These are phyloP conservation scores for Cladophialophora psammophila DNA, from an alignment of 2,329 filamentous ascomycete species.

Conservation along the genomic window DNA sequence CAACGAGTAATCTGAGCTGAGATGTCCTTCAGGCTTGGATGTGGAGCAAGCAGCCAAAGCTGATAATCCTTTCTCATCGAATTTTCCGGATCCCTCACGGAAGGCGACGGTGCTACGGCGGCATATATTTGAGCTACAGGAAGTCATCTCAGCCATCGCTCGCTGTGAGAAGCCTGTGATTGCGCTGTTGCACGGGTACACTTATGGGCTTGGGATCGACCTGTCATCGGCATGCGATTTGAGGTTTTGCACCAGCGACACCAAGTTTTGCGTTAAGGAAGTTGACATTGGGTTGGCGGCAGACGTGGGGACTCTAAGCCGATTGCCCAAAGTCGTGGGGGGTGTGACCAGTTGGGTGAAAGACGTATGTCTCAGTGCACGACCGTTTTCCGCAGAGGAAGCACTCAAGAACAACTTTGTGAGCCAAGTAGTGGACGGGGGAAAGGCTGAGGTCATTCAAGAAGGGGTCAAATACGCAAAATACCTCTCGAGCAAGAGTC, in stretches of 20 bases:
- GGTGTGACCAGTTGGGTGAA: conserved; percentile 56
- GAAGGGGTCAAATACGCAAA: conserved; percentile 69
- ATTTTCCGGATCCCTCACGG: conserved; percentile 66
- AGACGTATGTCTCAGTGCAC: conserved; percentile 55
- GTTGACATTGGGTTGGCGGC: conserved; percentile 59
- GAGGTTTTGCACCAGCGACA: conserved; percentile 48
- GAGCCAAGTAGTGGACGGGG: conserved; percentile 47
- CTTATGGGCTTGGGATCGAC: conserved; percentile 80
- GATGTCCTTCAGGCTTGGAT: conserved; percentile 72
- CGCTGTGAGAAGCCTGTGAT: conserved; percentile 93
- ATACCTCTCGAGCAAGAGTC: conserved; percentile 79
- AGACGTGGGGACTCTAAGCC: conserved; percentile 56
- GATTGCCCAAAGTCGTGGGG: conserved; percentile 57
- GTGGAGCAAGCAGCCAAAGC: conserved; percentile 72
- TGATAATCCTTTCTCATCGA: conserved; percentile 51
- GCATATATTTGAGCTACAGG: conserved; percentile 81
- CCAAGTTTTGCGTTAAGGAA: conserved; percentile 55
- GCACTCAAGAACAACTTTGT: conserved; percentile 55
- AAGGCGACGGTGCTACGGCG: conserved; percentile 68
- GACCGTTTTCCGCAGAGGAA: conserved; percentile 55
- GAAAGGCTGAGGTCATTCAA: conserved; percentile 68
- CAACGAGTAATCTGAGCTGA: background rate
- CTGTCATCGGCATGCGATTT: conserved; percentile 54
- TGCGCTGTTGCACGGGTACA: conserved; percentile 78
- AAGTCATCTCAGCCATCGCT: conserved; percentile 76